phyloP scores from a whole-genome alignment of 352 stramenopile species.

The Pythium rhizo-oryzae region DNA sequence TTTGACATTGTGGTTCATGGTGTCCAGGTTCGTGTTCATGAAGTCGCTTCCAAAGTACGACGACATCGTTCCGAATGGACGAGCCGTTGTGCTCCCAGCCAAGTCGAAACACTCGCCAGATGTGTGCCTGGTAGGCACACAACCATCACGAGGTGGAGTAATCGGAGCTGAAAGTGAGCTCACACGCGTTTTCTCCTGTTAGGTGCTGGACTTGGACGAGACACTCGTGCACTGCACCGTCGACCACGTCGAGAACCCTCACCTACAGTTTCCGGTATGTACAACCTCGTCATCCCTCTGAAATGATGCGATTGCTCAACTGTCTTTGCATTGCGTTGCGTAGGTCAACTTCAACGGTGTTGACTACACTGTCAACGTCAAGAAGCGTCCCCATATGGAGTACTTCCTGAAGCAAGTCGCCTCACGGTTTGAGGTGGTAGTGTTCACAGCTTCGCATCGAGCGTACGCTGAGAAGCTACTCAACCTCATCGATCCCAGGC shows the following conservation, averaged over 20 bases:
- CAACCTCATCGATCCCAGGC: constrained; percentile 95
- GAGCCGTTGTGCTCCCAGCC: constrained; percentile 56
- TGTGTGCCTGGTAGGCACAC: constrained; percentile 59
- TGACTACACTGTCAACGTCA: constrained; percentile 97
- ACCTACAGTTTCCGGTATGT: constrained; percentile 95
- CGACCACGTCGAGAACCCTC: constrained; percentile 92
- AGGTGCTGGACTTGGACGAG: constrained; percentile 98
- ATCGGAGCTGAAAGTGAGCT: not conserved
- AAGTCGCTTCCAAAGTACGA: constrained; percentile 85
- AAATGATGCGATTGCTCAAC: not conserved
- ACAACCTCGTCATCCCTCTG: not conserved
- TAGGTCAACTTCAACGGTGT: constrained; percentile 93
- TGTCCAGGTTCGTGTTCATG: constrained; percentile 83
- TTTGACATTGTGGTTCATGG: not conserved
- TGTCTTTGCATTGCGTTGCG: constrained; percentile 16
- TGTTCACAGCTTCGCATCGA: constrained; percentile 97
- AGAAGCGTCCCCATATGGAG: constrained; percentile 95
- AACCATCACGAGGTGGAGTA: not conserved
- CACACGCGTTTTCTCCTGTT: not conserved
- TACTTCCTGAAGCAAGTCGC: constrained; percentile 94
- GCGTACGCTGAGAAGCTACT: constrained; percentile 97
- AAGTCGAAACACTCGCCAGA: constrained; percentile 59
- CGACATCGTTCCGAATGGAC: constrained; percentile 56
- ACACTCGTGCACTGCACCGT: constrained; percentile 99
- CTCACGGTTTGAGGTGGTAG: constrained; percentile 98